A percentile compares a stretch with the other conserved stretches of the same genome.
Evolutionary conservation across 805 yeast species (phyloP).

Genomic region (Starmerella floricola): DNA sequence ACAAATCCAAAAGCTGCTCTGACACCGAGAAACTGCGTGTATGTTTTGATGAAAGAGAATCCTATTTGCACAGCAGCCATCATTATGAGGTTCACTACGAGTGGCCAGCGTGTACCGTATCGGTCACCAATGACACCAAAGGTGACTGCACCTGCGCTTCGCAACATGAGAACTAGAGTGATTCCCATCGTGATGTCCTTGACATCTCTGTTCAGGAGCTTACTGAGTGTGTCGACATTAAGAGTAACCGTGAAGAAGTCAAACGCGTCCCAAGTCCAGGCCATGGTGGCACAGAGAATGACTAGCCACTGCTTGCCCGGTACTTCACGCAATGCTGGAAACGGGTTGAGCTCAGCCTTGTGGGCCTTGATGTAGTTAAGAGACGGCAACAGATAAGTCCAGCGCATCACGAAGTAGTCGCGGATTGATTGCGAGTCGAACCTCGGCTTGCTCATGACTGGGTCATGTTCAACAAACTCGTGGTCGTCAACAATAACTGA

Average conservation of each 20-base stretch:
- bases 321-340: slow-evolving; percentile 42
- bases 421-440: slow-evolving; percentile 21
- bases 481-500: too few relatives aligned
- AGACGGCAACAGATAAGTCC: slow-evolving; percentile 26
- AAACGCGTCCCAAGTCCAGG: slow-evolving; percentile 65
- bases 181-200: slow-evolving; percentile 59
- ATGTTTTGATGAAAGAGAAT: slow-evolving; percentile 52
- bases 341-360: slow-evolving; percentile 40
- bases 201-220: slow-evolving; percentile 34
- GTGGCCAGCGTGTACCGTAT: slow-evolving; percentile 60
- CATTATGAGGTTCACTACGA: slow-evolving; percentile 39
- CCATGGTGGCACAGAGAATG: slow-evolving; percentile 46
- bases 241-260: slow-evolving; percentile 57
- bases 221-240: slow-evolving; percentile 41
- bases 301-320: slow-evolving; percentile 47
- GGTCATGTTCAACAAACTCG: slow-evolving; percentile 4
- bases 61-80: slow-evolving; percentile 51
- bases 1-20: slow-evolving; percentile 56
- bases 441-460: slow-evolving; percentile 8
- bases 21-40: slow-evolving; percentile 45
- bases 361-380: slow-evolving; percentile 18
- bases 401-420: slow-evolving; percentile 27
- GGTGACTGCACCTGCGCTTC: slow-evolving; percentile 60
- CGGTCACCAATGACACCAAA: slow-evolving; percentile 53
- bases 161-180: slow-evolving; percentile 56